Base-by-base conservation (phyloP, 2,329 filamentous ascomycete genomes). In the Amauroascus verrucosus region DNA sequence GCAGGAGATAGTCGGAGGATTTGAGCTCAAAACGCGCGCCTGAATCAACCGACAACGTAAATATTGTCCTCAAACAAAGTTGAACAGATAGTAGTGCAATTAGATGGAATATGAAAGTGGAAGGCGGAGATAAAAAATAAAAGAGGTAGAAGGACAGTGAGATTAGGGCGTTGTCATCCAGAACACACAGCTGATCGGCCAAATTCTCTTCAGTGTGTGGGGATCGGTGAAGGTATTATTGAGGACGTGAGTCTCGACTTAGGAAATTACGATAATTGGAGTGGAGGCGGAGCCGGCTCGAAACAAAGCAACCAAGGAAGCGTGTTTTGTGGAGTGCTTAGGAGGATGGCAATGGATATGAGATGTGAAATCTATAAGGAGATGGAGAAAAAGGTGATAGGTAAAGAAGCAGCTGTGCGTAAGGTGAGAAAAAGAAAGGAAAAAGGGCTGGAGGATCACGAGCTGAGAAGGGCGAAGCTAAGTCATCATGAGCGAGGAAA, bases 201-300 rank as follows among this genome's bases (percentile, higher is more conserved):
- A 30, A 30, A 45, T 45, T 30, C 26, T n/a, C 41, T 28, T 28
- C 24, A 13, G n/a, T 2, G 14, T 47, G 28, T 47, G 44, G 44
- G 16, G 44, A 33, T 47, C 14, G 38, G 24, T 18, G 28, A 37
- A 35, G 30, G 28, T 46, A 32, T 20, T 8, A 33, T 32, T 20
- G 8, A 13, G n/a, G 44, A 20, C 1, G 22, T 14, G 48, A 43
- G 38, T 50, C 48, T 50, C 48, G 48, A 50, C 48, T n/a, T 33
- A 30, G 32, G 26, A 24, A 33, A 41, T 28, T 13, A 32, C 35
- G 30, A 49, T 32, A 18, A 24, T 30, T 16, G 24, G 48, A 32
- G 48, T 46, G 40, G 49, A 52, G 40, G 49, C 30, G 30, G 40
- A 52, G 41, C 16, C 30, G 49, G 46, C n/a, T 46, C 49, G 41